A percentile compares a stretch with the other conserved stretches of the same genome.
Evolutionary conservation across 495 filamentous ascomycete species (phyloP).

Genomic region (Neurospora terricola): DNA sequence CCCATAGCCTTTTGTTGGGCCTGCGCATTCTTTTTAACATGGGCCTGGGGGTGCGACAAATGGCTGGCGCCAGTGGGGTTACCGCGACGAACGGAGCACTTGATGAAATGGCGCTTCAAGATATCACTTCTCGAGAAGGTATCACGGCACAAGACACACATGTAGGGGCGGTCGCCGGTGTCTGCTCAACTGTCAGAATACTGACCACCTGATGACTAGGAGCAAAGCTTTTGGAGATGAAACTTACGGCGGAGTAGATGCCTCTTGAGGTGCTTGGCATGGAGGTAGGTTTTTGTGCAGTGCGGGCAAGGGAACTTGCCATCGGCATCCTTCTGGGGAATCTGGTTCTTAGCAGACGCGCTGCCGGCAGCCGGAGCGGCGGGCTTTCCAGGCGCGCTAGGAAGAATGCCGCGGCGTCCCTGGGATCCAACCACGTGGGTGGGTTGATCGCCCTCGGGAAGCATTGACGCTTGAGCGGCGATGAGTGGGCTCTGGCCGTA

Average conservation of each 20-base stretch:
- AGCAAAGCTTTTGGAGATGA: background rate
- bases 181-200: conserved; percentile 43
- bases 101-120: conserved; percentile 95
- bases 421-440: conserved; percentile 90
- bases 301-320: conserved; percentile 96
- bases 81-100: conserved; percentile 89
- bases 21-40: conserved; percentile 63
- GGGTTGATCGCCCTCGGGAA: conserved; percentile 48
- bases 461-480: conserved; percentile 29
- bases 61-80: conserved; percentile 90
- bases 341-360: conserved; percentile 64
- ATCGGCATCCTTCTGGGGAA: conserved; percentile 86
- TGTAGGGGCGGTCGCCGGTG: conserved; percentile 93
- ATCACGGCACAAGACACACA: conserved; percentile 92
- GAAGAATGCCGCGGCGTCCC: conserved; percentile 77
- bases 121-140: conserved; percentile 99
- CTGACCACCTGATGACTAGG: conserved; percentile 7
- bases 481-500: conserved; percentile 41
- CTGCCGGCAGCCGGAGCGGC: conserved; percentile 48
- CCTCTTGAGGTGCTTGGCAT: conserved; percentile 94
- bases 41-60: conserved; percentile 80
- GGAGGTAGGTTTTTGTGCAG: conserved; percentile 94
- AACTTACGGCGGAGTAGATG: conserved; percentile 90
- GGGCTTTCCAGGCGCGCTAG: conserved; percentile 77
- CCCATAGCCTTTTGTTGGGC: conserved; percentile 46